Conservation (phyloP, 2,329 filamentous ascomycete species). For the Alternaria ventricosa region DNA sequence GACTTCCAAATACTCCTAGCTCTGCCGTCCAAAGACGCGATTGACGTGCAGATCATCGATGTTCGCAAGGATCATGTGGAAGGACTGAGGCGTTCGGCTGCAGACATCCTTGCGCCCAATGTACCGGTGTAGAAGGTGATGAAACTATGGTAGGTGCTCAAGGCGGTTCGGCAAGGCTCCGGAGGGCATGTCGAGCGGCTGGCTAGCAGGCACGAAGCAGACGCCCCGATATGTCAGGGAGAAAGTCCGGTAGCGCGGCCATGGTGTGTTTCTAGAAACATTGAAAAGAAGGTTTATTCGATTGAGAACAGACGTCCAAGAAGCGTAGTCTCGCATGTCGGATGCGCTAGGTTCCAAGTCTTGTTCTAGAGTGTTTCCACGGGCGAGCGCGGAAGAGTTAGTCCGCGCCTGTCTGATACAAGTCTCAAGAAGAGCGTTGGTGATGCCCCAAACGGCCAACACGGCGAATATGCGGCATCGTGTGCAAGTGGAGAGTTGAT, state of each 20-base stretch:
- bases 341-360: neutral
- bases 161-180: constrained; percentile 12
- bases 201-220: neutral
- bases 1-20: constrained; percentile 11
- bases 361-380: neutral
- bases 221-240: constrained; percentile 1
- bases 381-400: neutral
- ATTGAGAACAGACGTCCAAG: neutral
- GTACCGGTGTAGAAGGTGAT: constrained; percentile 5
- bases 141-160: constrained; percentile 10
- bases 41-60: constrained; percentile 15
- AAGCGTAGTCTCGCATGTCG: neutral
- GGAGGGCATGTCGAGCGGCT: constrained; percentile 18
- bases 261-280: constrained; percentile 15
- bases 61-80: constrained; percentile 11
- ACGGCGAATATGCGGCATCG: constrained; percentile 6
- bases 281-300: constrained; percentile 3
- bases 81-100: constrained; percentile 4
- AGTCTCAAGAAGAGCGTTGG: neutral
- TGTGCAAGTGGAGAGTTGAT: neutral
- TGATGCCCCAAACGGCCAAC: neutral
- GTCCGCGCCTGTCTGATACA: neutral
- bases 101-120: constrained; percentile 3
- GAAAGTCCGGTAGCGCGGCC: constrained; percentile 3
- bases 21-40: constrained; percentile 1